Base-by-base conservation (phyloP, 805 yeast genomes). In the Candida nonsorbophila region DNA sequence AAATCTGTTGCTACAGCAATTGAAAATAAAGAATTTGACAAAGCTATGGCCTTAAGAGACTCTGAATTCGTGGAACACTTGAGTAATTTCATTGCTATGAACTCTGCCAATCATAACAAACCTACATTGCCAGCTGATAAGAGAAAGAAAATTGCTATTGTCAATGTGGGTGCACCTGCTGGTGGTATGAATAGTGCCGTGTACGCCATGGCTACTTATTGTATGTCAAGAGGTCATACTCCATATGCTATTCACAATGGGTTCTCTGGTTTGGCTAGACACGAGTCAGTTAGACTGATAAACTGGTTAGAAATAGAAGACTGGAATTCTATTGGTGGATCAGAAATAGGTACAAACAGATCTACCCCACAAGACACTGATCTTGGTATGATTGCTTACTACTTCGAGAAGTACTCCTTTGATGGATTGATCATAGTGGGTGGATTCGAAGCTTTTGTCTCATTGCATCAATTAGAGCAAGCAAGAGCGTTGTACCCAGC, bases 81-180 rank as follows among this genome's bases (percentile, higher is more conserved):
- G 44, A 62, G 68, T 28, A 84, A 87, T 56, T 88, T 81, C 59
- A 56, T 78, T 43, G 69, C 81, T 20, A 74, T 85, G 45, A 77
- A 84, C 36, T 66, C 74, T 24, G 74, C 77, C 28, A 84, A 82
- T 50, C 80, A 79, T 53, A 77, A 74, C 32, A 66, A 74, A 20
- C 74, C 76, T 29, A 38, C 64, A 4, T 61, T 81, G 41, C 86
- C 92, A 6, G 69, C 57, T 12, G 72, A 63, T 14, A 63, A 82
- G 48, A 66, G 80, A 36, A 67, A 80, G 44, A 82, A 77, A 45
- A 73, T 88, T 43, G 98, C 92, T 31, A 79, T 92, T 38, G 72
- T 92, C 30, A 84, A 87, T 49, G 84, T 90, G 25, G 98, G 98
- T 44, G 98, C 98, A 1, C 96, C 98, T 14, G 90, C 97, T 8